These are phyloP conservation scores for Chrysoporthe austroafricana DNA, from an alignment of 2,329 filamentous ascomycete genomes.

Conservation along the genomic window DNA sequence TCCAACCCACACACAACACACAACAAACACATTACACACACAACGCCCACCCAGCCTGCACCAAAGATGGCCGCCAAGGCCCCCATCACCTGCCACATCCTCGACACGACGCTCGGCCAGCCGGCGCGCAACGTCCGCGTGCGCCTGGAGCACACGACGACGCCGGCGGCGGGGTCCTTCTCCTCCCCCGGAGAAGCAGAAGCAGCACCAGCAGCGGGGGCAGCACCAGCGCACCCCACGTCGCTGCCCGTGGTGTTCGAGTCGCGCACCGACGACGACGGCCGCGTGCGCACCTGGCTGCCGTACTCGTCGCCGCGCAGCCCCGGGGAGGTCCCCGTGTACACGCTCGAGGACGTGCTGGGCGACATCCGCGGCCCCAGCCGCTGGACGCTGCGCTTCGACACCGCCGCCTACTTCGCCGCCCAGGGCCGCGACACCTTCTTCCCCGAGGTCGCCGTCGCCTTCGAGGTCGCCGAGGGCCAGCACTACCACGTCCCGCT, in stretches of 20 bases:
- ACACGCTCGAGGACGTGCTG: conserved; percentile 62
- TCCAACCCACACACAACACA: not conserved
- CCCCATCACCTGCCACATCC: conserved; percentile 84
- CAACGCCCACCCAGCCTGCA: not conserved
- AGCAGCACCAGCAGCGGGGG: conserved; percentile 33
- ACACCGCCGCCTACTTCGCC: conserved; percentile 73
- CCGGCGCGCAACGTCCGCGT: conserved; percentile 71
- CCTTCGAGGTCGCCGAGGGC: conserved; percentile 55
- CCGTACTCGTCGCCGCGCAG: conserved; percentile 56
- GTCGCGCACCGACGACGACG: conserved; percentile 75
- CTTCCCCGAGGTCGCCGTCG: conserved; percentile 62
- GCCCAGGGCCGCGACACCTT: conserved; percentile 57
- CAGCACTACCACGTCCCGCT: conserved; percentile 82
- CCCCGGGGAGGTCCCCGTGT: conserved; percentile 60
- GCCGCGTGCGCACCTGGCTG: conserved; percentile 72
- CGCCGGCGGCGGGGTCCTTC: conserved; percentile 36
- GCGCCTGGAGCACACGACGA: conserved; percentile 57
- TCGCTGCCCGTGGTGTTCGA: conserved; percentile 57
- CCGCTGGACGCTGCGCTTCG: conserved; percentile 73
- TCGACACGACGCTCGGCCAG: conserved; percentile 76
- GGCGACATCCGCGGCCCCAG: conserved; percentile 46
- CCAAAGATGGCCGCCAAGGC: conserved; percentile 48
- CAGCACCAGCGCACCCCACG: conserved; percentile 36
- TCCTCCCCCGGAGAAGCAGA: not conserved
- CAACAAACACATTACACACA: not conserved